Evolutionary conservation across 352 stramenopile species (phyloP), one percentile per base, ranked within the genome.

Genomic region (Thalassiosira ordinaria): DNA sequence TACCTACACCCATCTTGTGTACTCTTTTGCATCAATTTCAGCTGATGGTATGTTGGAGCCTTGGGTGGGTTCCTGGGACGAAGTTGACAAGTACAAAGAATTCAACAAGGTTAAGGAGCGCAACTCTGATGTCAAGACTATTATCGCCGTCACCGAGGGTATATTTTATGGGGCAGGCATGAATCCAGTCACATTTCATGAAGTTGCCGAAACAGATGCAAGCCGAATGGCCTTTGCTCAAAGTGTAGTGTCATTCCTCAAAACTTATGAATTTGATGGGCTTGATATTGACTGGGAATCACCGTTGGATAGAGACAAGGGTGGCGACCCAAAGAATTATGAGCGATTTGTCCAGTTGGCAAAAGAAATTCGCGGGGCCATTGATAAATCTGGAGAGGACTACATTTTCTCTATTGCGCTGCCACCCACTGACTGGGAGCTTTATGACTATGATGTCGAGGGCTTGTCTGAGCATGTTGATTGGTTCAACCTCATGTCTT

Each of bases 401-500:
- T 82, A 76, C 47, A 46, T 78, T 29, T 31, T 86, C 13, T 76
- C 78, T 18, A 57, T 82, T 59, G 61, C 71, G 37, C 35, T 86
- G 33, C 78, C 78, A 59, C 65, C 71, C 20, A 86, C 70, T 52
- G 78, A 86, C 49, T 86, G 78, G 78, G 78, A 86, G 55, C 55
- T 82, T 27, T 60, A 72, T n/a, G 72, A 82, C 47, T 88, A 80
- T 71, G 81, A 88, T 60, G 53, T 88, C 24, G 60, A 72, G 16
- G 72, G 53, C 39, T 49, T 88, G 63, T 66, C 74, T 46, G 60
- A 81, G 26, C 37, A 78, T 73, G 76, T 88, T 29, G 81, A 88
- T 78, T 88, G 77, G 74, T 86, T 88, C 76, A 85, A 88, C 59
- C 52, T 88, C 24, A 88, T 86, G 76, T 74, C 76, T 7, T 88